Base-by-base conservation (phyloP, 2,329 filamentous ascomycete species). In the Didymella segeticola region DNA sequence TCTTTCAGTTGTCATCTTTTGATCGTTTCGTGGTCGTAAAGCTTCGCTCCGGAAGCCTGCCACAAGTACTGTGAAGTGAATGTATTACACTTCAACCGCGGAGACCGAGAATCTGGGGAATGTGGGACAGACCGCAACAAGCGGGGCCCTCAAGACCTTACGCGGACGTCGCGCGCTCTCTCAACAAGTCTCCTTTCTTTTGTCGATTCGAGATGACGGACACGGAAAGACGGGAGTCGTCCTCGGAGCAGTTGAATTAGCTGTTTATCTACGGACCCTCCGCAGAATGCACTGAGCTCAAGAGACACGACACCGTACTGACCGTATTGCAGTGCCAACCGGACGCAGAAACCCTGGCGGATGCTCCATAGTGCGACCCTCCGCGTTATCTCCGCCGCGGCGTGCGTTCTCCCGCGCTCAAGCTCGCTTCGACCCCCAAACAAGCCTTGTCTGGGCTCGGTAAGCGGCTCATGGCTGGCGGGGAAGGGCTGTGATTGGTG, bases 351-450 rank as follows among this genome's bases (percentile, higher is more conserved):
- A n/a, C n/a, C n/a, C n/a, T n/a, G n/a, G n/a, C n/a, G n/a, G n/a
- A n/a, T n/a, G n/a, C n/a, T n/a, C n/a, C n/a, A n/a, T n/a, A n/a
- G n/a, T n/a, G n/a, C n/a, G 51, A 54, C n/a, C 45, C 31, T 54
- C 51, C 51, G 34, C 34, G 29, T 54, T 46, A 54, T 49, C 29
- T 49, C 51, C 51, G 51, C 23, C 17, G 33, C 8, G 14, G 43
- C 43, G 20, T 34, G 15, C 33, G 27, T 29, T 31, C 30, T 38
- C 25, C 50, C 43, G 43, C 20, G 25, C 6, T 43, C 29, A 52
- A 52, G 42, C 49, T 47, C 30, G 43, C 37, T 15, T 41, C 20
- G 42, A 36, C 23, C 36, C n/a, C 17, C 14, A 5, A 15, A 23
- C 15, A 43, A 54, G 38, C 51, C 26, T 39, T 43, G 22, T 20